Evolutionary conservation across 2,329 filamentous ascomycete species (phyloP).

Genomic region (Botrytis byssoidea): DNA sequence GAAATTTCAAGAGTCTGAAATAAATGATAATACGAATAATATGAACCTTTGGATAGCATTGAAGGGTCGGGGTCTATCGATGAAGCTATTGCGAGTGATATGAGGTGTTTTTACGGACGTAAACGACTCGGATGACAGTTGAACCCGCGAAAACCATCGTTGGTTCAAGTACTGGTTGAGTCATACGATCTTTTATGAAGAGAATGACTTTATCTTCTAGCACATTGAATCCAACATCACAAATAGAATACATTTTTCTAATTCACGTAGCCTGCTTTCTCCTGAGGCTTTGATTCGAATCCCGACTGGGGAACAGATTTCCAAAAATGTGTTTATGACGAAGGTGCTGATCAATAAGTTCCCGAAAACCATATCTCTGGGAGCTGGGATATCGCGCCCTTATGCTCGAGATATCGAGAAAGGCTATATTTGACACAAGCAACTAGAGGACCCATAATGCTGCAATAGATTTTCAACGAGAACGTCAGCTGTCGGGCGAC

Average conservation of each 20-base stretch:
- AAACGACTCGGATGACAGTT: too few relatives aligned
- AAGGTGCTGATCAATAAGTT: neutral
- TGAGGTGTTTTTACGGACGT: neutral
- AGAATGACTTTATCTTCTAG: neutral
- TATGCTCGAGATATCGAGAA: neutral
- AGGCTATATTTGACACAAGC: neutral
- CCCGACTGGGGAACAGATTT: neutral
- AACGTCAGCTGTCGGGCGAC: conserved; percentile 21
- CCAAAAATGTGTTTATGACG: neutral
- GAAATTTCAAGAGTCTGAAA: neutral
- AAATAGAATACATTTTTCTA: neutral
- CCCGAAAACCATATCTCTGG: neutral
- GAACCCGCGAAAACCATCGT: neutral
- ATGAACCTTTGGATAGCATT: neutral
- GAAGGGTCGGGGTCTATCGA: neutral
- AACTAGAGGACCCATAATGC: neutral
- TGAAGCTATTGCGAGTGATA: neutral
- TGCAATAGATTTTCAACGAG: neutral
- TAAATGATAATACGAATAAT: neutral
- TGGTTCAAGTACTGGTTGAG: neutral
- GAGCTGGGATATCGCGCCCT: too few relatives aligned
- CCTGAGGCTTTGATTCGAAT: neutral
- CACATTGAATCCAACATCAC: neutral
- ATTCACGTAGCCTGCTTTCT: neutral
- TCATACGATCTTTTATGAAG: neutral